These are phyloP conservation scores for Erucastrum elatum DNA, from an alignment of 345 rosid genomes.

Conservation along the genomic window DNA sequence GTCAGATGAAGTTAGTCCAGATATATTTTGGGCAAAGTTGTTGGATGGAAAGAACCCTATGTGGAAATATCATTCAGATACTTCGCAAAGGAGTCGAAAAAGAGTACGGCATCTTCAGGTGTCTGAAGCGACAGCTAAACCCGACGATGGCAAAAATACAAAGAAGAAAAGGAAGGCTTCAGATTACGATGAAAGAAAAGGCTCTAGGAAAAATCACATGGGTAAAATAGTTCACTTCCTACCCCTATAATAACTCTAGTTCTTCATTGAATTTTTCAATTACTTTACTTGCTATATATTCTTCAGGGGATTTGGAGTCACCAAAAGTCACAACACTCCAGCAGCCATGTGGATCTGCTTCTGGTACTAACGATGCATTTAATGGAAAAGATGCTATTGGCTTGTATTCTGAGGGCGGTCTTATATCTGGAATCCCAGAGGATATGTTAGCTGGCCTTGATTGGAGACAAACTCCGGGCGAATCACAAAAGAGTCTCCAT, in stretches of 20 bases:
- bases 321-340: constrained; percentile 32
- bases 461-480: constrained; percentile 38
- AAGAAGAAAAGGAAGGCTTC: constrained; percentile 62
- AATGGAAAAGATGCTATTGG: constrained; percentile 22
- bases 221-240: constrained; percentile 50
- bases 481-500: constrained; percentile 64
- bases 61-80: constrained; percentile 66
- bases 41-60: constrained; percentile 56
- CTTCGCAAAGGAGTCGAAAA: constrained; percentile 67
- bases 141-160: constrained; percentile 38
- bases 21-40: constrained; percentile 71
- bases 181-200: constrained; percentile 33
- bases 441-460: constrained; percentile 39
- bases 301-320: constrained; percentile 50
- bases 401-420: constrained; percentile 25
- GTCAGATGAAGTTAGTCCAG: constrained; percentile 55
- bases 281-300: constrained; percentile 28
- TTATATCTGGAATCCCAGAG: constrained; percentile 39
- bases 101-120: constrained; percentile 48
- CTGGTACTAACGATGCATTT: constrained; percentile 15
- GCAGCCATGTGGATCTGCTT: constrained; percentile 30
- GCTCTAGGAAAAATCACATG: constrained; percentile 36
- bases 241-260: constrained; percentile 9
- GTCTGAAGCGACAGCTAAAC: constrained; percentile 33
- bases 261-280: constrained; percentile 12